These are phyloP conservation scores for Oryza meyeriana DNA, from an alignment of 176 grass and related monocot genomes.

Conservation along the genomic window DNA sequence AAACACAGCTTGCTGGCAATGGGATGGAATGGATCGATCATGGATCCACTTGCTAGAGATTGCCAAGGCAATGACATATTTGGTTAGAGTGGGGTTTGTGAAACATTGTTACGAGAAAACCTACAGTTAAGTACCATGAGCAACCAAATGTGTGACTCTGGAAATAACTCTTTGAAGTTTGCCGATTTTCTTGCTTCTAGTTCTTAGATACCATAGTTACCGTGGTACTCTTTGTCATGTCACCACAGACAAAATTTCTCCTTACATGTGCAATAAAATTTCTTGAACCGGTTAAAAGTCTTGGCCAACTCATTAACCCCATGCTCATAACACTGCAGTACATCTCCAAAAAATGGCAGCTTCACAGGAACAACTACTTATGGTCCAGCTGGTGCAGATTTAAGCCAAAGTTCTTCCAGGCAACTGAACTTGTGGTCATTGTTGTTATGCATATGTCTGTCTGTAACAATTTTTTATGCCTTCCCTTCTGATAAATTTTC, in stretches of 20 bases:
- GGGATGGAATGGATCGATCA: neutral
- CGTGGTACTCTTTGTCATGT: neutral
- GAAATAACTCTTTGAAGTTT: neutral
- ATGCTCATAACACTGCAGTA: constrained; percentile 22
- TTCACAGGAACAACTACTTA: constrained; percentile 51
- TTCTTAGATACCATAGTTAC: neutral
- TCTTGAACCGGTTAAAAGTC: neutral
- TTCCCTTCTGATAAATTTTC: constrained; percentile 12
- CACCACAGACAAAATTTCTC: neutral
- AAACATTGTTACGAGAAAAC: neutral
- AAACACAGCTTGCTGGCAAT: neutral
- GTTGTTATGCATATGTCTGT: constrained; percentile 22
- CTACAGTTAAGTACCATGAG: neutral
- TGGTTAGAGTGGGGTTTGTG: neutral
- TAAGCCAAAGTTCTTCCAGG: constrained; percentile 30
- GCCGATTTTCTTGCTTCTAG: neutral
- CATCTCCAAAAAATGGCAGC: constrained; percentile 51
- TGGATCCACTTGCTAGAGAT: neutral
- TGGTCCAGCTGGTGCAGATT: constrained; percentile 11
- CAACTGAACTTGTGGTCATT: constrained; percentile 1
- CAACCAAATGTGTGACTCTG: neutral
- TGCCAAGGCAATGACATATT: neutral
- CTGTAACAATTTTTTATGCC: neutral
- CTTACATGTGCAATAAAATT: neutral
- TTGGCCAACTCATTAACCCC: neutral